phyloP scores from a whole-genome alignment of 495 filamentous ascomycete species.

The Daldinia caldariorum region DNA sequence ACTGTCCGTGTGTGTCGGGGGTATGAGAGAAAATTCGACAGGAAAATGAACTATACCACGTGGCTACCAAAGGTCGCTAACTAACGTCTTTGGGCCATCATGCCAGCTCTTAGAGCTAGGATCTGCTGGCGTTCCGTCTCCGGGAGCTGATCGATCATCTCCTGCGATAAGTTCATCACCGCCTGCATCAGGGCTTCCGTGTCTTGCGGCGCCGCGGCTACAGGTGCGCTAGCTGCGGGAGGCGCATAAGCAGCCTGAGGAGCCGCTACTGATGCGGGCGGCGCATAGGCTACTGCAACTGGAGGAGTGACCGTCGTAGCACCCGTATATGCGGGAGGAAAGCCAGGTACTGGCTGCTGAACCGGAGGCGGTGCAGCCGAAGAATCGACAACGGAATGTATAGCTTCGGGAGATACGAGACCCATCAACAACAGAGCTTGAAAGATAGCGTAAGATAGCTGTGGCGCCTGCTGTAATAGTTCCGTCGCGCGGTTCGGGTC shows the following conservation, averaged over 20 bases:
- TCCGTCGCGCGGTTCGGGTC: constrained; percentile 89
- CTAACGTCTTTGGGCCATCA: constrained; percentile 43
- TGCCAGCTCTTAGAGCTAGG: constrained; percentile 65
- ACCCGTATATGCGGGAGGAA: constrained; percentile 33
- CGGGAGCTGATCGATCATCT: constrained; percentile 77
- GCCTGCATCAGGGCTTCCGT: constrained; percentile 76
- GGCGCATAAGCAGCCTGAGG: constrained; percentile 51
- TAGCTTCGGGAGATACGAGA: constrained; percentile 75
- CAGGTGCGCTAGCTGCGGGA: constrained; percentile 53
- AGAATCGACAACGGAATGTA: constrained; percentile 60
- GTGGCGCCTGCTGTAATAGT: constrained; percentile 86
- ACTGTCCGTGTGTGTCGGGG: constrained; percentile 12
- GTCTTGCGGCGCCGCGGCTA: constrained; percentile 56
- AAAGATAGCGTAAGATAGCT: constrained; percentile 95
- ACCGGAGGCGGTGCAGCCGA: constrained; percentile 36
- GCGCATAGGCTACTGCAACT: constrained; percentile 33
- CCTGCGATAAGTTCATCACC: constrained; percentile 77
- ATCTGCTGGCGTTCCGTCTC: constrained; percentile 79
- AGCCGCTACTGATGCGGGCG: constrained; percentile 35
- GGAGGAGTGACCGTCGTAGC: constrained; percentile 46
- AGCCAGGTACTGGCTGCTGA: constrained; percentile 24
- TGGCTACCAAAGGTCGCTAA: background rate
- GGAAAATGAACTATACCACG: constrained; percentile 9
- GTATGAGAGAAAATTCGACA: constrained; percentile 33
- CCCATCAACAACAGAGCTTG: constrained; percentile 93